Conservation (phyloP, 1,139 yeast species). For the Pichia sp. region DNA sequence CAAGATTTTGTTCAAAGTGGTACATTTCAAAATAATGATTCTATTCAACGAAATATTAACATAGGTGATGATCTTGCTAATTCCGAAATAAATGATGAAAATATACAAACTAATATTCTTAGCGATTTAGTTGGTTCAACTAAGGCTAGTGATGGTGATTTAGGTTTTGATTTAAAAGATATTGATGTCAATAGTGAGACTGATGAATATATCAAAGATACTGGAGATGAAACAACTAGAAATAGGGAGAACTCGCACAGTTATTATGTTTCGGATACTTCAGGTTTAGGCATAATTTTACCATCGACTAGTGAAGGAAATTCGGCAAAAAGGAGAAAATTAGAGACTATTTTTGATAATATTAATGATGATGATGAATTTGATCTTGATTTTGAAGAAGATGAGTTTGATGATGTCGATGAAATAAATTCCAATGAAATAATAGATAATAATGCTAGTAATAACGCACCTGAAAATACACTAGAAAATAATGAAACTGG, state of each 20-base stretch:
- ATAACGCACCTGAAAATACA: slow-evolving; percentile 2
- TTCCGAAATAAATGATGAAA: slow-evolving; percentile 4
- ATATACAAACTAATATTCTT: slow-evolving; percentile 14
- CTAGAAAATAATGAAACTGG: neutral
- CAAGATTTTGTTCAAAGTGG: neutral
- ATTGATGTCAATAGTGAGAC: slow-evolving; percentile 1
- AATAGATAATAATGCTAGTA: neutral
- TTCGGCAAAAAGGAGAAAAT: slow-evolving; percentile 25
- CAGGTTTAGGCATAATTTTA: slow-evolving; percentile 16
- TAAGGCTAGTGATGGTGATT: neutral
- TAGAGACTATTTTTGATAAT: slow-evolving; percentile 12
- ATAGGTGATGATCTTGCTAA: slow-evolving; percentile 7
- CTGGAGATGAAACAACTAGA: neutral
- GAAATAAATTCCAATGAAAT: slow-evolving; percentile 1
- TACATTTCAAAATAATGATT: too few relatives aligned
- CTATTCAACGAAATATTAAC: neutral
- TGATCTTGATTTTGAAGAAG: slow-evolving; percentile 12
- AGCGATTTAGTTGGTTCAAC: slow-evolving; percentile 1
- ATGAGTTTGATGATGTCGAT: slow-evolving; percentile 13
- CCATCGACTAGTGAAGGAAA: slow-evolving; percentile 11
- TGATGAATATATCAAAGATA: slow-evolving; percentile 3
- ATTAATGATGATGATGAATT: slow-evolving; percentile 10
- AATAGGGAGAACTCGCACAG: neutral
- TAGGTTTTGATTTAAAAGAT: slow-evolving; percentile 5
- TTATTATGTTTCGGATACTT: slow-evolving; percentile 3